A percentile compares a stretch with the other conserved stretches of the same genome.
These are phyloP conservation scores for Rhizopogon sp. DNA, from an alignment of 768 basidiomycete genomes.

Conservation along the genomic window DNA sequence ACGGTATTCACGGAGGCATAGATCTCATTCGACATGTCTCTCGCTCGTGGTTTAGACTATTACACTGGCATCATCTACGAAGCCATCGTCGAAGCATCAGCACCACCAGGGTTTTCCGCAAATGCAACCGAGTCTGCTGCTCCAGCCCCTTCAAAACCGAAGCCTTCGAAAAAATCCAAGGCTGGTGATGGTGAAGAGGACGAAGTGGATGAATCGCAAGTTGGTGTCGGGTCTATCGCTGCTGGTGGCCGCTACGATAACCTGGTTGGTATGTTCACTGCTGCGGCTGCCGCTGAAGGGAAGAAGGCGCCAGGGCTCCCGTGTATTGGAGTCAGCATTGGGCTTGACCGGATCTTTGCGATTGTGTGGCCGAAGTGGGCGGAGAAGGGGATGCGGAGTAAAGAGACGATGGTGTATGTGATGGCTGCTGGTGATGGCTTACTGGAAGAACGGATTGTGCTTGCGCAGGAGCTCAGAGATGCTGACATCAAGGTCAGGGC, in stretches of 20 bases:
- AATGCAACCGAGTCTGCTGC: conserved; percentile 41
- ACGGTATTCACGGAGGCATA: conserved; percentile 22
- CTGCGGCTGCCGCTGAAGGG: conserved; percentile 70
- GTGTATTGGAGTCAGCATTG: conserved; percentile 90
- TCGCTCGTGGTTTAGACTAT: conserved; percentile 97
- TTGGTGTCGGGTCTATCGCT: conserved; percentile 99
- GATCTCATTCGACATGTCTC: conserved; percentile 95
- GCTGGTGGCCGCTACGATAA: conserved; percentile 96
- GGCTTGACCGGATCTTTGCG: conserved; percentile 90
- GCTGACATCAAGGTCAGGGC: conserved; percentile 79
- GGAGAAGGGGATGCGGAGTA: conserved; percentile 73
- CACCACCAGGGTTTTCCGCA: conserved; percentile 74
- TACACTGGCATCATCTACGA: conserved; percentile 99
- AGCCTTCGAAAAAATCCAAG: conserved; percentile 38
- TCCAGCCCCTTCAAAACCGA: conserved; percentile 29
- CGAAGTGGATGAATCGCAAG: conserved; percentile 86
- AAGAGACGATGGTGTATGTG: conserved; percentile 92
- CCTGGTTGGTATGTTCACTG: conserved; percentile 88
- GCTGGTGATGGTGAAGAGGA: conserved; percentile 50
- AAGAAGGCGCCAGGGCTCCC: conserved; percentile 69
- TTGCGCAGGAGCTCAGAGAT: conserved; percentile 77
- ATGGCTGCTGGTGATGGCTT: conserved; percentile 89
- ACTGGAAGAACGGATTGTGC: conserved; percentile 74
- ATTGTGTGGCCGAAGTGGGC: conserved; percentile 86
- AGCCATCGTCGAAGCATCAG: conserved; percentile 89